phyloP scores from a whole-genome alignment of 1,139 yeast species.

The Candida anutae region DNA sequence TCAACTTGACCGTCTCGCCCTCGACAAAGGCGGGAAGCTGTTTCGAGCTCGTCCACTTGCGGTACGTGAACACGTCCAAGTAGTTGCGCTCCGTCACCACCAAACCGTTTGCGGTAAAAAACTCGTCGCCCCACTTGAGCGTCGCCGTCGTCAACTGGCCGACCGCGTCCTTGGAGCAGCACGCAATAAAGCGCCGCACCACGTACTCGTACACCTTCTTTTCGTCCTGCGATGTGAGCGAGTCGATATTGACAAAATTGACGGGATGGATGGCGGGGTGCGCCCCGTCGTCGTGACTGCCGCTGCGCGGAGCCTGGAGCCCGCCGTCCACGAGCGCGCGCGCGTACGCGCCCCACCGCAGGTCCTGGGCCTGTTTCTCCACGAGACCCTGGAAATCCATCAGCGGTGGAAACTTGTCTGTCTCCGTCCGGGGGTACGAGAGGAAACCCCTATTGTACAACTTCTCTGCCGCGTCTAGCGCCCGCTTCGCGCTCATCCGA shows the following conservation, averaged over 20 bases:
- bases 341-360: slow-evolving; percentile 45
- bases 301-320: slow-evolving; percentile 63
- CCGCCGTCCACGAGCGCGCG: slow-evolving; percentile 20
- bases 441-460: slow-evolving; percentile 79
- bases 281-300: slow-evolving; percentile 85
- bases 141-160: slow-evolving; percentile 63
- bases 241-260: slow-evolving; percentile 29
- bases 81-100: slow-evolving; percentile 68
- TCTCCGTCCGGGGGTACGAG: slow-evolving; percentile 96
- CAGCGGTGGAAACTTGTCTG: slow-evolving; percentile 71
- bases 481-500: slow-evolving; percentile 72
- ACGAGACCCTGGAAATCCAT: slow-evolving; percentile 65
- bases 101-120: slow-evolving; percentile 63
- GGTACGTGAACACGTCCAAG: slow-evolving; percentile 72
- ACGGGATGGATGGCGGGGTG: slow-evolving; percentile 99
- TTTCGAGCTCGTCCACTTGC: slow-evolving; percentile 65
- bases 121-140: slow-evolving; percentile 72
- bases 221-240: slow-evolving; percentile 40
- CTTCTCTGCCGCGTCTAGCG: slow-evolving; percentile 79
- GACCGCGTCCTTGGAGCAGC: slow-evolving; percentile 85
- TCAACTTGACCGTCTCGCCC: slow-evolving; percentile 49
- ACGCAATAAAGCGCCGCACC: slow-evolving; percentile 79
- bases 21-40: slow-evolving; percentile 58
- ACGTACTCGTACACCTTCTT: slow-evolving; percentile 80
- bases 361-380: slow-evolving; percentile 46